These are phyloP conservation scores for Physaria fendleri DNA, from an alignment of 345 rosid species.

Conservation along the genomic window DNA sequence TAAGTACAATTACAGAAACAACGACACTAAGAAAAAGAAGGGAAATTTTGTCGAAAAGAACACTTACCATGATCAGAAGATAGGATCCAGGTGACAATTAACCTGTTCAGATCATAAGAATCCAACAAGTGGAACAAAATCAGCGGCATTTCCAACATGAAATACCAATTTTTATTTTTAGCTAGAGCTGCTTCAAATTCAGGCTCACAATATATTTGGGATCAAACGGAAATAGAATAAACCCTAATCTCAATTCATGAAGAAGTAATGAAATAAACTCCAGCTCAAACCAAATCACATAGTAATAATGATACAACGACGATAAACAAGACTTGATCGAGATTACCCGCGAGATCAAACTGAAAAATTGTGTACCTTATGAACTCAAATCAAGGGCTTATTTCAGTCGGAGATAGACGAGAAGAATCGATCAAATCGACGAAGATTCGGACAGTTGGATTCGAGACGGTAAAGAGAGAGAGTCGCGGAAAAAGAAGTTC, in stretches of 20 bases:
- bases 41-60: background rate
- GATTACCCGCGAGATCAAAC: background rate
- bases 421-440: conserved; percentile 21
- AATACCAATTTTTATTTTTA: background rate
- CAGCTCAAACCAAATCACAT: background rate
- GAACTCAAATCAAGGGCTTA: conserved; percentile 1
- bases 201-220: background rate
- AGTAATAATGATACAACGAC: background rate
- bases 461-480: conserved; percentile 18
- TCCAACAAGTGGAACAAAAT: background rate
- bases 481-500: background rate
- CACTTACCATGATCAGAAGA: conserved; percentile 32
- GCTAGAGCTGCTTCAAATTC: background rate
- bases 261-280: background rate
- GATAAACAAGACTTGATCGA: conserved; percentile 5
- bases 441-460: conserved; percentile 24
- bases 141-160: conserved; percentile 8
- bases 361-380: too few relatives aligned
- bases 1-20: background rate
- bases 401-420: background rate
- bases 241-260: conserved; percentile 5
- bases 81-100: background rate
- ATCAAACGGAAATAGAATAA: background rate
- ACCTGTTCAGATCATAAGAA: conserved; percentile 14
- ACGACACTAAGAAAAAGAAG: background rate